phyloP scores from a whole-genome alignment of 2,329 filamentous ascomycete species.

The Paraconiothyrium sp. region DNA sequence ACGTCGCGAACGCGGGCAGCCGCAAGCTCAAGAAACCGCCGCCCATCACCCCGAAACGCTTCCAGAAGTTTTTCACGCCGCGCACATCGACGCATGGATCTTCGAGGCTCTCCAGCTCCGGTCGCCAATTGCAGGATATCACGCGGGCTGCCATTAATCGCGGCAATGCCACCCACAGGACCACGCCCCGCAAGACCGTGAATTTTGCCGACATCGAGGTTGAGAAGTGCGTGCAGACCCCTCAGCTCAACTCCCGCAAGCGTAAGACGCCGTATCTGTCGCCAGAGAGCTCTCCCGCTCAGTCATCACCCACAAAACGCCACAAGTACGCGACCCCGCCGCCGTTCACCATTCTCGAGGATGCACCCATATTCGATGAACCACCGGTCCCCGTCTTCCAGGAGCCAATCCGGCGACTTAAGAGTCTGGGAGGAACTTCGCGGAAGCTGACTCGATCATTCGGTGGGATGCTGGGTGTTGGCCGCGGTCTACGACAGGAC shows the following conservation, averaged over 20 bases:
- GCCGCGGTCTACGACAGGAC: slow-evolving; percentile 51
- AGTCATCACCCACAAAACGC: slow-evolving; percentile 55
- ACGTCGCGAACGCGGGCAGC: slow-evolving; percentile 37
- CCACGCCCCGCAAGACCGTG: slow-evolving; percentile 51
- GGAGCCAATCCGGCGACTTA: slow-evolving; percentile 51
- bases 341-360: slow-evolving; percentile 45
- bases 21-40: slow-evolving; percentile 58
- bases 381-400: slow-evolving; percentile 31
- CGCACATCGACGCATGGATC: slow-evolving; percentile 47
- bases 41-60: slow-evolving; percentile 62
- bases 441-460: slow-evolving; percentile 58
- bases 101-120: slow-evolving; percentile 49
- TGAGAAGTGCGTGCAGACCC: slow-evolving; percentile 42
- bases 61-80: slow-evolving; percentile 62
- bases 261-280: slow-evolving; percentile 51
- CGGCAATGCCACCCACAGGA: slow-evolving; percentile 34
- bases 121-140: slow-evolving; percentile 60
- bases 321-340: slow-evolving; percentile 39
- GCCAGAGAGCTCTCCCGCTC: slow-evolving; percentile 52
- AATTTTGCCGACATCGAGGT: slow-evolving; percentile 47
- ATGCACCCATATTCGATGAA: slow-evolving; percentile 38
- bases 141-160: slow-evolving; percentile 58
- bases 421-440: slow-evolving; percentile 42
- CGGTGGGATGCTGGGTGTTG: slow-evolving; percentile 53
- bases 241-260: slow-evolving; percentile 45